phyloP scores from a whole-genome alignment of 1,284 basidiomycete species.

The Ustilago trichophora region DNA sequence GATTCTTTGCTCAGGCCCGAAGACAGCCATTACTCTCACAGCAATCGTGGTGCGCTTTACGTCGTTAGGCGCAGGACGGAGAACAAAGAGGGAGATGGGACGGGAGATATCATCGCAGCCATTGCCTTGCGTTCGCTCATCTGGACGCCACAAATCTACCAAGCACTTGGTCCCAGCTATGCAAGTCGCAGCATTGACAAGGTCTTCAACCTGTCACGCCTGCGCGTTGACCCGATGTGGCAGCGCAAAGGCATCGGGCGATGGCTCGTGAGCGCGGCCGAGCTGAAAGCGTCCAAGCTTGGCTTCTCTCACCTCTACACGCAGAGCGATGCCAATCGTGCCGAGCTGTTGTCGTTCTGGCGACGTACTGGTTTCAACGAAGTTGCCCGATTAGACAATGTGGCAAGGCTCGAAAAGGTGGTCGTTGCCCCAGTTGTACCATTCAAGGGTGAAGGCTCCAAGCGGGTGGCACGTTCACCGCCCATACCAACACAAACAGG shows the following conservation, averaged over 20 bases:
- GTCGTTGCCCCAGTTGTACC: not conserved
- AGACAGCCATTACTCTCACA: constrained; percentile 41
- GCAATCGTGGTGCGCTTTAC: constrained; percentile 40
- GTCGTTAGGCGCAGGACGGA: constrained; percentile 14
- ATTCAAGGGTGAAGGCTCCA: not conserved
- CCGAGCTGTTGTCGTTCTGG: constrained; percentile 33
- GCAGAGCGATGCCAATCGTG: constrained; percentile 8
- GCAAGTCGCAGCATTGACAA: constrained; percentile 45
- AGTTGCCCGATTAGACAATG: constrained; percentile 23
- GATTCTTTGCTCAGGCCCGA: constrained; percentile 28
- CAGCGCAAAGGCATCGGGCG: constrained; percentile 37
- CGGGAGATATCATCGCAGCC: constrained; percentile 24
- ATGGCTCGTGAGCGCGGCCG: constrained; percentile 34
- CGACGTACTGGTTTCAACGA: constrained; percentile 18
- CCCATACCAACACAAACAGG: no score
- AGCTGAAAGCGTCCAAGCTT: constrained; percentile 35
- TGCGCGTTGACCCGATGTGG: constrained; percentile 32
- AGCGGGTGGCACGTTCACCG: constrained; percentile 7
- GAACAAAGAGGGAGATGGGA: not conserved
- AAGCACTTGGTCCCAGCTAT: constrained; percentile 37
- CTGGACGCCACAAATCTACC: constrained; percentile 47
- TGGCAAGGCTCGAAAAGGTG: constrained; percentile 33
- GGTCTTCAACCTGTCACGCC: constrained; percentile 29
- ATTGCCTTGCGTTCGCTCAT: constrained; percentile 41
- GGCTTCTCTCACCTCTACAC: constrained; percentile 45